phyloP scores from a whole-genome alignment of 1,139 yeast genomes.

The Nakaseomyces sp. region DNA sequence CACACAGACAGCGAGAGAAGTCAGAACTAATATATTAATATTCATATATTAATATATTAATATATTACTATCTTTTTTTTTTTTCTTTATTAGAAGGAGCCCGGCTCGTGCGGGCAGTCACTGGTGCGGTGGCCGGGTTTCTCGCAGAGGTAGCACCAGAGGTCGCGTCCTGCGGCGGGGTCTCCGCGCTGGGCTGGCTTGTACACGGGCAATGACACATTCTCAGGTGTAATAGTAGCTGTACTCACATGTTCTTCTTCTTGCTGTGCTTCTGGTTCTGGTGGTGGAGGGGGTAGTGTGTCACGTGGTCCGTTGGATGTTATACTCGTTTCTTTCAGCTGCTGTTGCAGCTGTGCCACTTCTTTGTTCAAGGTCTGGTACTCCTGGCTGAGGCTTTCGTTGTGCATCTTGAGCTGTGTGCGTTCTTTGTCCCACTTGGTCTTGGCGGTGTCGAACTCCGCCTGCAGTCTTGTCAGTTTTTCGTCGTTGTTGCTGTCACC shows the following conservation, averaged over 20 bases:
- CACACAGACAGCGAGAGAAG: too few species aligned
- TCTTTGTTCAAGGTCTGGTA: constrained; percentile 19
- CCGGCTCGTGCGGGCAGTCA: constrained; percentile 71
- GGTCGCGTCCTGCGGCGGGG: constrained; percentile 62
- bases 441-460: constrained; percentile 13
- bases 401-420: constrained; percentile 25
- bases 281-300: too few species aligned
- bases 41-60: too few species aligned
- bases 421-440: constrained; percentile 26
- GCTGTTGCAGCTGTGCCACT: not conserved
- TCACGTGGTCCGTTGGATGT: not conserved
- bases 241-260: too few species aligned
- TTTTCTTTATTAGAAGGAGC: not conserved
- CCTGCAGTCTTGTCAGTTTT: constrained; percentile 7
- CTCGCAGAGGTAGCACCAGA: constrained; percentile 93
- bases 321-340: not conserved
- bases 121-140: constrained; percentile 77
- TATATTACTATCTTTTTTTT: not conserved
- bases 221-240: constrained; percentile 14
- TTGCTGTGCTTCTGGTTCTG: too few species aligned
- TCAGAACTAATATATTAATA: not conserved
- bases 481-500: constrained; percentile 5
- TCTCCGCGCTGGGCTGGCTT: constrained; percentile 45
- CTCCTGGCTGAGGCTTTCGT: constrained; percentile 25
- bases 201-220: constrained; percentile 45